Conservation (phyloP, 106 monocot genomes). For the Hemerocallis citrina region DNA sequence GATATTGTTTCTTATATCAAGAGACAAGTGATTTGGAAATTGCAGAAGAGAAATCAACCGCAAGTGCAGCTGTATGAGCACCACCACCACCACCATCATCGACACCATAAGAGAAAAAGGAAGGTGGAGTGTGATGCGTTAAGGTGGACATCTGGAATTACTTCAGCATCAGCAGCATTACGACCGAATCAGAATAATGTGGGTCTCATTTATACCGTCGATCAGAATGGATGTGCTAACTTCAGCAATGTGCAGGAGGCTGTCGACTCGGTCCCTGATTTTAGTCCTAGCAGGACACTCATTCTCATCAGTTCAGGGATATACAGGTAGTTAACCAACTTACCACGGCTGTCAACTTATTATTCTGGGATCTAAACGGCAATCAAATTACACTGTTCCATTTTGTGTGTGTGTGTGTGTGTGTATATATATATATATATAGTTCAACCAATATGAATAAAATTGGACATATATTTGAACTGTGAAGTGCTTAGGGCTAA, state of each 20-base stretch:
- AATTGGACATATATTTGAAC: too few species aligned
- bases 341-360: too few species aligned
- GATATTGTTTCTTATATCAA: slow-evolving; percentile 16
- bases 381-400: not conserved
- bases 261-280: slow-evolving; percentile 51
- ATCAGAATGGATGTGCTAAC: slow-evolving; percentile 50
- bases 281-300: slow-evolving; percentile 33
- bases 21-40: slow-evolving; percentile 1
- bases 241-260: slow-evolving; percentile 70
- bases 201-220: slow-evolving; percentile 45
- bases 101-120: slow-evolving; percentile 10
- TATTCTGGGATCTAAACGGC: too few species aligned
- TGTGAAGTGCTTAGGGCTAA: too few species aligned
- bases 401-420: too few species aligned
- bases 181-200: slow-evolving; percentile 29
- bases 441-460: not conserved
- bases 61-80: not conserved
- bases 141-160: slow-evolving; percentile 26
- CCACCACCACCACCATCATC: slow-evolving; percentile 11
- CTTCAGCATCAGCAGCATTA: too few species aligned
- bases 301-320: slow-evolving; percentile 49
- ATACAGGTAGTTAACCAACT: slow-evolving; percentile 27
- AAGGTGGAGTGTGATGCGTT: slow-evolving; percentile 15
- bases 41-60: not conserved
- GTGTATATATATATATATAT: too few species aligned